Percentiles rank a stretch among this genome's conserved stretches.
These are phyloP conservation scores for Amborella trichopoda DNA, from an alignment of 164 flowering plant genomes.

Conservation along the genomic window DNA sequence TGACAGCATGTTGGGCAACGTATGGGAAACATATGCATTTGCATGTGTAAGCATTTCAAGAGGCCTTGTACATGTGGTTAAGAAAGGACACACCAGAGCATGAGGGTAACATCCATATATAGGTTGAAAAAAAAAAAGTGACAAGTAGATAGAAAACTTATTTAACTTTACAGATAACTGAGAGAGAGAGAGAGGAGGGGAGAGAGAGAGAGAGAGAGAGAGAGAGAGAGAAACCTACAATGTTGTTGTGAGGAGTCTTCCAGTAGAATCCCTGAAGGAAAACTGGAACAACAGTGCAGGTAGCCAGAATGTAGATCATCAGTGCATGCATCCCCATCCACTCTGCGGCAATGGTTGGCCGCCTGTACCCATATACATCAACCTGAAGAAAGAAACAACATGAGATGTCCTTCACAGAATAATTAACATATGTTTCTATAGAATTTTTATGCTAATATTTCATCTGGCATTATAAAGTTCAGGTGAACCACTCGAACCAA, in stretches of 20 bases:
- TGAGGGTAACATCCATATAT: too few species aligned
- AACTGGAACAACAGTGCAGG: constrained; percentile 52
- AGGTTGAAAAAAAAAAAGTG: not conserved
- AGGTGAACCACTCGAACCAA: too few species aligned
- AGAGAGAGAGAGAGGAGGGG: not conserved
- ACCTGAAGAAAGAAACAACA: constrained; percentile 27
- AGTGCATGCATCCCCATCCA: constrained; percentile 77
- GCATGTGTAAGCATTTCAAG: too few species aligned
- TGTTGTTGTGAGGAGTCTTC: constrained; percentile 49
- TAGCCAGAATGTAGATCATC: constrained; percentile 44
- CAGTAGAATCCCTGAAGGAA: constrained; percentile 62
- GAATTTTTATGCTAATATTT: too few species aligned
- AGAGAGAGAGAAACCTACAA: constrained; percentile 22
- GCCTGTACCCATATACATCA: constrained; percentile 42
- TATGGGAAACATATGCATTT: too few species aligned
- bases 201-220: constrained; percentile 1
- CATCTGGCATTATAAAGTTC: too few species aligned
- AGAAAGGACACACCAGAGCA: too few species aligned
- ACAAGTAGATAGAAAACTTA: not conserved
- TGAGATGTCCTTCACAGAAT: too few species aligned
- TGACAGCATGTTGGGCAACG: too few species aligned
- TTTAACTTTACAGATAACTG: not conserved
- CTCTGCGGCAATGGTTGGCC: constrained; percentile 32
- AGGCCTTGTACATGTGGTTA: too few species aligned
- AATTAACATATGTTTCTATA: too few species aligned